Evolutionary conservation across 257 asterid species (phyloP).

Genomic region (Solanum neorickii): DNA sequence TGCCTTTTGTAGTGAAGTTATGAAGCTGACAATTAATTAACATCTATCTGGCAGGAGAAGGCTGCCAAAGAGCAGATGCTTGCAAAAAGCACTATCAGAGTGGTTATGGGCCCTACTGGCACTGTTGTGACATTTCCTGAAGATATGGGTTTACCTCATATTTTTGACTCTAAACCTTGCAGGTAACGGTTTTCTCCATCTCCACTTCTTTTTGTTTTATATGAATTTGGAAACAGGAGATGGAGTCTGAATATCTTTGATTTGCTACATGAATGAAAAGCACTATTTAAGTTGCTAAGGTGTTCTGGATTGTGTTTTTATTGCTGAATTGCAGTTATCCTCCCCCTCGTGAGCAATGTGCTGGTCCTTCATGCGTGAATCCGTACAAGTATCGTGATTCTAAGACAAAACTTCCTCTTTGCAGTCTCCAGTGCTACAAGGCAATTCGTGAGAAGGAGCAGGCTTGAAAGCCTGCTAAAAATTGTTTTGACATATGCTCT

Average conservation of each 20-base stretch:
- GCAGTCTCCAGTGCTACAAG: slow-evolving; percentile 93
- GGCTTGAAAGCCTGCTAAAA: slow-evolving; percentile 30
- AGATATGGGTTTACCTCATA: slow-evolving; percentile 72
- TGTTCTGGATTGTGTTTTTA: slow-evolving; percentile 4
- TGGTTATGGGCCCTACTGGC: slow-evolving; percentile 75
- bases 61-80: slow-evolving; percentile 54
- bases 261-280: background rate
- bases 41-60: slow-evolving; percentile 41
- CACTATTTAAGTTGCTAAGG: background rate
- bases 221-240: background rate
- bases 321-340: slow-evolving; percentile 61
- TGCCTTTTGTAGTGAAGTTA: background rate
- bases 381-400: slow-evolving; percentile 93
- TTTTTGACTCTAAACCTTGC: slow-evolving; percentile 45
- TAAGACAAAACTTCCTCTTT: slow-evolving; percentile 80
- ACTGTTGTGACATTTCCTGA: slow-evolving; percentile 72
- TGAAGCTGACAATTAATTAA: background rate
- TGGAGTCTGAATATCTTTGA: background rate
- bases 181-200: slow-evolving; percentile 19
- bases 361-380: slow-evolving; percentile 73
- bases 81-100: slow-evolving; percentile 58
- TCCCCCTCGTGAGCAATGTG: slow-evolving; percentile 84
- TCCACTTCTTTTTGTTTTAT: background rate
- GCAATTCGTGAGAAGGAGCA: slow-evolving; percentile 42
- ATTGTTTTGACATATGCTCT: background rate